These are phyloP conservation scores for Backusella liffmaniae DNA, from an alignment of 192 early-diverging fungal genomes.

Conservation along the genomic window DNA sequence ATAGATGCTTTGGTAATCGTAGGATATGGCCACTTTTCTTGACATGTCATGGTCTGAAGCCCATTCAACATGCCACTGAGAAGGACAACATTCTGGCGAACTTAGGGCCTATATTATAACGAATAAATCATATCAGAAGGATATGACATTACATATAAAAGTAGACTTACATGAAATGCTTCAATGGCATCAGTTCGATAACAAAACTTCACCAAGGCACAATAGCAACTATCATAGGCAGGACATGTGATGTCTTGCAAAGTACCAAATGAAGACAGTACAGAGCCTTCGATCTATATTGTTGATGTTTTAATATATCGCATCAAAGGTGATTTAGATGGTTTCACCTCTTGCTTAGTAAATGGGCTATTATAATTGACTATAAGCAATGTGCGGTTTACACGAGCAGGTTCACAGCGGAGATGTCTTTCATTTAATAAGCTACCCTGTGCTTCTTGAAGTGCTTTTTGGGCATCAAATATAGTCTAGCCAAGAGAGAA, in stretches of 20 bases:
- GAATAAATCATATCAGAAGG: no score
- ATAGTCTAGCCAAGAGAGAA: conserved; percentile 34
- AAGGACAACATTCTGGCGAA: not conserved
- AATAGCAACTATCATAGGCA: conserved; percentile 37
- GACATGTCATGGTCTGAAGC: conserved; percentile 40
- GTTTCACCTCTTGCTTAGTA: conserved; percentile 40
- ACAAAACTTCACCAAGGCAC: conserved; percentile 67
- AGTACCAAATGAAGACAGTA: conserved; percentile 53
- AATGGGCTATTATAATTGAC: conserved; percentile 41
- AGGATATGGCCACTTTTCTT: not conserved
- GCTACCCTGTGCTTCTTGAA: conserved; percentile 64
- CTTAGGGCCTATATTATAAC: not conserved
- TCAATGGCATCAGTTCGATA: conserved; percentile 73
- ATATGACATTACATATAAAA: not conserved
- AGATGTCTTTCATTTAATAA: conserved; percentile 67
- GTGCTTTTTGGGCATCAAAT: conserved; percentile 55
- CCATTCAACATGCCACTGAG: conserved; percentile 65
- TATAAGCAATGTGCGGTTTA: conserved; percentile 72
- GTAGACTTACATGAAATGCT: conserved; percentile 51
- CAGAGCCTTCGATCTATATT: conserved; percentile 30
- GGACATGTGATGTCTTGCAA: conserved; percentile 64
- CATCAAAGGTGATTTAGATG: not conserved
- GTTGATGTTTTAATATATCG: not conserved
- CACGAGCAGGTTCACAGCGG: conserved; percentile 73
- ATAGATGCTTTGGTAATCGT: conserved; percentile 59